These are phyloP conservation scores for Purpureocillium lavendulum DNA, from an alignment of 2,329 filamentous ascomycete species.

Conservation along the genomic window DNA sequence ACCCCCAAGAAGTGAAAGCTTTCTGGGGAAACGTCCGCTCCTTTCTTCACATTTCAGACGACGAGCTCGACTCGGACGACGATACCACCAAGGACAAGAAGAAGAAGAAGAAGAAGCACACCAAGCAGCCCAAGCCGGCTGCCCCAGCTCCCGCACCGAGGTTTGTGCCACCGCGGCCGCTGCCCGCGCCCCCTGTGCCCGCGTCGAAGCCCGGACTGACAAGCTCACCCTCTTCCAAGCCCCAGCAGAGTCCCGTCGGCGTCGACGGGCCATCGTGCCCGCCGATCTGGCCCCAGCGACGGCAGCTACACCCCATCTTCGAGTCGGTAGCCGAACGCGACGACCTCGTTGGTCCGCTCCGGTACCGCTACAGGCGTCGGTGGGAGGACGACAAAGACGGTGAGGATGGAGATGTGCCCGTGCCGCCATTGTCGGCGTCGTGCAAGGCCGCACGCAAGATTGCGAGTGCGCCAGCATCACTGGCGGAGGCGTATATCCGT, in stretches of 20 bases:
- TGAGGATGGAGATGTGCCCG: too few species aligned
- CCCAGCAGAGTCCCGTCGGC: background rate
- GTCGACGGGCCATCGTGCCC: background rate
- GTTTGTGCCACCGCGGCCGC: background rate
- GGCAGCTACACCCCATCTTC: background rate
- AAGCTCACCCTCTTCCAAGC: too few species aligned
- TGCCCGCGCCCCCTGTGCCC: background rate
- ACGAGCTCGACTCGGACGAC: constrained; percentile 25
- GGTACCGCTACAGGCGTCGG: background rate
- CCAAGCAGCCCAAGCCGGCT: too few species aligned
- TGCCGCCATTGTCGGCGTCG: too few species aligned
- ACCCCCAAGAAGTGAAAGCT: constrained; percentile 16
- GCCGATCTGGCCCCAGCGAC: background rate
- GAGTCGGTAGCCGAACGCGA: background rate
- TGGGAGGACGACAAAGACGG: background rate
- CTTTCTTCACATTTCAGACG: constrained; percentile 20
- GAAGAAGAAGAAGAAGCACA: too few species aligned
- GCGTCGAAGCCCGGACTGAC: background rate
- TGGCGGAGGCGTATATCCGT: background rate
- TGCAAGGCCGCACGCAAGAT: too few species aligned
- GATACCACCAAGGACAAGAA: constrained; percentile 6
- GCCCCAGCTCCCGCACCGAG: background rate
- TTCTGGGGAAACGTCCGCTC: constrained; percentile 22
- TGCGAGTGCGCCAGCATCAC: background rate
- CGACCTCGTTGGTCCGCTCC: background rate